Conservation (phyloP, 108 stramenopile species). For the Discostella pseudostelligera region DNA sequence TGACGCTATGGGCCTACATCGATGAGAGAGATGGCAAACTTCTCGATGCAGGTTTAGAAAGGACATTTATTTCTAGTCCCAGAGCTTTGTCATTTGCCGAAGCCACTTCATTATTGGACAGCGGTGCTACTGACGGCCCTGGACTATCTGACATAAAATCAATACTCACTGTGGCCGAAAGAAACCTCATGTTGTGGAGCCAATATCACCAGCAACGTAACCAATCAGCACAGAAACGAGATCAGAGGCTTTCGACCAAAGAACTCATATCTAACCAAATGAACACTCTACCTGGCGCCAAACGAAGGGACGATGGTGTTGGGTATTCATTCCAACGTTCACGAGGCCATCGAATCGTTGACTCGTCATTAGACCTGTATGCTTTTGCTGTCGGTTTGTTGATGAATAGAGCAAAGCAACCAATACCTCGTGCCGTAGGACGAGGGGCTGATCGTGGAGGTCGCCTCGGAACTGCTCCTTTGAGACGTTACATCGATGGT, state of each 20-base stretch:
- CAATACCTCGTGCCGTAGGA: constrained; percentile 62
- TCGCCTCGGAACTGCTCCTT: constrained; percentile 74
- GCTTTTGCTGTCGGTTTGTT: constrained; percentile 46
- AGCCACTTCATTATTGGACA: constrained; percentile 60
- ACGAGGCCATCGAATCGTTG: constrained; percentile 75
- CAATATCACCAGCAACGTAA: constrained; percentile 41
- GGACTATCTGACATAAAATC: constrained; percentile 40
- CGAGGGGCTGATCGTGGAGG: constrained; percentile 54
- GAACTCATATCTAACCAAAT: constrained; percentile 54
- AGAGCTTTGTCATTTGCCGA: constrained; percentile 58
- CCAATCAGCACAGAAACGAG: constrained; percentile 58
- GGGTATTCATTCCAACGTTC: constrained; percentile 62
- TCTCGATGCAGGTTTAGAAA: constrained; percentile 79
- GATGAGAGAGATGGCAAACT: constrained; percentile 75
- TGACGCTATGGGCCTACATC: constrained; percentile 86
- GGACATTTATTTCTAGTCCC: constrained; percentile 67
- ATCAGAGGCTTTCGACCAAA: constrained; percentile 53
- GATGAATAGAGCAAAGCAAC: constrained; percentile 49
- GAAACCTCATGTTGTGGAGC: constrained; percentile 58
- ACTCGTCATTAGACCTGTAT: constrained; percentile 72
- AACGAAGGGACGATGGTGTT: constrained; percentile 51
- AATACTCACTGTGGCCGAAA: constrained; percentile 59
- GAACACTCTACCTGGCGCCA: constrained; percentile 6
- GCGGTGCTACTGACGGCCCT: constrained; percentile 17
- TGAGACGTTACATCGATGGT: constrained; percentile 83